Evolutionary conservation across 1,284 basidiomycete genomes (phyloP), one percentile per base, ranked within the genome.

Genomic region (Neonothopanus nambi): DNA sequence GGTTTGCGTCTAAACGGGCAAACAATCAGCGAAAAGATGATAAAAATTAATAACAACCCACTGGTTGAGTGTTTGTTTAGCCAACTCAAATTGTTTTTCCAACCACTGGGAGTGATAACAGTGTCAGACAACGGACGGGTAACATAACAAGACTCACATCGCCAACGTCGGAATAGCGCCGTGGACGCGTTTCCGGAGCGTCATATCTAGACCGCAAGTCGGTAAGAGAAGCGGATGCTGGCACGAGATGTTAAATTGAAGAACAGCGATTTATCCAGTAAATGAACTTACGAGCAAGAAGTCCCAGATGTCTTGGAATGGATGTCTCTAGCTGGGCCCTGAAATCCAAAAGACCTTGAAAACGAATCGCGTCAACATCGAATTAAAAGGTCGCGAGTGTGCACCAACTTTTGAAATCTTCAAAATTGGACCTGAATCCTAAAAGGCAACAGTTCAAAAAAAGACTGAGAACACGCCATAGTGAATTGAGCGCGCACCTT

Each of bases 361-460:
- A 43, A 15, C 13, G 15, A 13, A 20, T 30, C 26, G 44, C 18
- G 13, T 18, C 13, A 20, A 33, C 9, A 4, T 11, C 9, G 30
- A 33, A 33, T 13, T 13, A 33, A 33, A 9, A 33, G 9, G 30
- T 13, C 30, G 3, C 30, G 30, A 9, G 13, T 21, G 5, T 28
- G 39, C 20, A 45, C 49, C 24, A 5, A 57, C 55, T 48, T 26
- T 47, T 40, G 33, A 57, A 57, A 40, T 48, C 48, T 21, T 45
- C 28, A 23, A 52, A 49, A 33, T 51, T 41, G 5, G 55, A 57
- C 20, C 43, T 33, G 24, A 53, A 57, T 7, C 55, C 55, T 57
- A 17, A 9, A 4, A 24, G 21, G 8, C 26, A 45, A 26, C 15
- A 30, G 23, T 45, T 15, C n/a, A n/a, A n/a, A 45, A 17, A 45